Base-by-base conservation (phyloP, 257 asterid species). In the Craterostigma plantagineum region DNA sequence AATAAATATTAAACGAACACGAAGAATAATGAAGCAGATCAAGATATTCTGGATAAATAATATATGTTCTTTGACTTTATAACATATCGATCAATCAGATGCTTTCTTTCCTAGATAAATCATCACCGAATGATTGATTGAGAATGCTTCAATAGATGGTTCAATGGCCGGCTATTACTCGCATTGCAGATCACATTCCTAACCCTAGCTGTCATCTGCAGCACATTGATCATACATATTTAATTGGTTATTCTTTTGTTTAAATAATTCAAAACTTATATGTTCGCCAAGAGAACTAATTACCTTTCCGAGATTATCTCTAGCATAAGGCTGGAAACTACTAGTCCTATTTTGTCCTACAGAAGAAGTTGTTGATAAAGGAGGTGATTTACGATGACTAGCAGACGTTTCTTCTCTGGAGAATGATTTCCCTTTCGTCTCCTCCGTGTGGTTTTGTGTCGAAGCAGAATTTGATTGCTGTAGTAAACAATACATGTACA, bases 311-410 rank as follows among this genome's bases (percentile, higher is more conserved):
- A 81, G 67, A 15, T 77, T 71, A 33, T 34, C 59, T 54, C 69
- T 81, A 30, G 81, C 65, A 62, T 81, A 81, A 38, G 97, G n/a
- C n/a, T n/a, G 97, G 17, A 69, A 71, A 9, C 65, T 60, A 64
- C 91, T 69, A 36, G 52, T 23, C 30, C 30, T 23, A 23, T 23
- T 6, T 2, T 23, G 81, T 46, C 59, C 55, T 12, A 68, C 38
- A 10, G 61, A 11, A 34, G 91, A 53, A n/a, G 73, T 14, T 73
- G 47, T 1, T n/a, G n/a, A n/a, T n/a, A n/a, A n/a, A n/a, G 83
- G 81, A 12, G 86, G 82, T 50, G 84, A 78, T 65, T 81, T 86
- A 7, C 92, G 57, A 50, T 77, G 57, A 50, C 79, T 75, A 11
- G 65, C n/a, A n/a, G n/a, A n/a, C n/a, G n/a, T n/a, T n/a, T n/a